These are phyloP conservation scores for Oryza brachyantha DNA, from an alignment of 176 grass and related monocot species.

Conservation along the genomic window DNA sequence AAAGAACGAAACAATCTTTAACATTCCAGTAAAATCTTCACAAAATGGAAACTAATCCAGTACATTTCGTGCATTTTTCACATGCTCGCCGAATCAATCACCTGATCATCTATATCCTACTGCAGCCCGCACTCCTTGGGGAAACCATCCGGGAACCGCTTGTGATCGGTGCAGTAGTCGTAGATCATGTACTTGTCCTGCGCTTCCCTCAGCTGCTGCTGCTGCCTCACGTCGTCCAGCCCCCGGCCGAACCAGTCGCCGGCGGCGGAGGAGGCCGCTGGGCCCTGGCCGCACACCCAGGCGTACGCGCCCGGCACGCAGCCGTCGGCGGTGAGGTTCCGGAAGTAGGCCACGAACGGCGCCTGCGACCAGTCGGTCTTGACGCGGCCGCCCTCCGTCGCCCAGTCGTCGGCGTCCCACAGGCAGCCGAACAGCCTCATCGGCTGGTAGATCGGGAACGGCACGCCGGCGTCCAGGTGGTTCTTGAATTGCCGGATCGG, in stretches of 20 bases:
- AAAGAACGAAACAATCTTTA: not conserved
- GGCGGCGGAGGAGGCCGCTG: not conserved
- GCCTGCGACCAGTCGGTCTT: constrained; percentile 60
- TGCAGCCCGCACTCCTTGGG: constrained; percentile 37
- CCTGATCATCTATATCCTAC: not conserved
- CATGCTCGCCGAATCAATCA: not conserved
- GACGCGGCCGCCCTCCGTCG: constrained; percentile 41
- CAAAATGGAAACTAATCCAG: constrained; percentile 22
- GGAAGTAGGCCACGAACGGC: constrained; percentile 48
- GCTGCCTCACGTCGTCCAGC: constrained; percentile 14
- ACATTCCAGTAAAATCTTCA: not conserved
- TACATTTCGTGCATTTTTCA: not conserved
- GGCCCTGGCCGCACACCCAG: constrained; percentile 34
- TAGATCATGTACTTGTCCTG: constrained; percentile 47
- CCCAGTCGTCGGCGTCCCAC: constrained; percentile 50
- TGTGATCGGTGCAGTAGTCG: constrained; percentile 40
- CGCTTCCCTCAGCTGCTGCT: constrained; percentile 34
- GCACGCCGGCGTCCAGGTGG: constrained; percentile 34
- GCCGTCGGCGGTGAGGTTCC: constrained; percentile 31
- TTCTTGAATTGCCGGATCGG: constrained; percentile 55
- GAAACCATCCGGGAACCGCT: constrained; percentile 45
- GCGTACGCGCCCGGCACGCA: constrained; percentile 14
- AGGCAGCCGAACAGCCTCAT: constrained; percentile 41
- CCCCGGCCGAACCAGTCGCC: constrained; percentile 25
- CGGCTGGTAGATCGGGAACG: constrained; percentile 47